Base-by-base conservation (phyloP, 176 grass and related monocot species). In the Alloteropsis semialata region DNA sequence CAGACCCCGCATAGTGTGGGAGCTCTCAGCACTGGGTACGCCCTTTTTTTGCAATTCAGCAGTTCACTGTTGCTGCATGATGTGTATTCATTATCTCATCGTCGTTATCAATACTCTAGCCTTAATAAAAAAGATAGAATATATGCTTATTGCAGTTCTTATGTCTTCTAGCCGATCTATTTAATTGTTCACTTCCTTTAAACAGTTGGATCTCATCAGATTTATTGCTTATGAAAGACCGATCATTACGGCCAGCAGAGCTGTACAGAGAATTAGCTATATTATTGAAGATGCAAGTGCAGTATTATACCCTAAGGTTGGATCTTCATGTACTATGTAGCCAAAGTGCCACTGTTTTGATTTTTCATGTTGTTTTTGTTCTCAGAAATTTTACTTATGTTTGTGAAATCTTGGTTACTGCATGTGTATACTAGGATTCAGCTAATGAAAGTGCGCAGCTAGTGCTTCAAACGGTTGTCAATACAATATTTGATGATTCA, bases 161-260 rank as follows among this genome's bases (percentile, higher is more conserved):
- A 36, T 36, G 32, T 64, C 30, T 36, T 36, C 16, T 64, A 19
- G 34, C 2, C 7, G 25, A 24, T 34, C 6, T 36, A 34, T 65
- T 36, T 32, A 67, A 67, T 34, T 39, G 18, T n/a, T 67, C 17
- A 39, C 19, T 67, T 67, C 32, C 32, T 67, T 67, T 67, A 22
- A 19, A 3, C 64, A 67, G 64, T 67, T 67, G 64, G 64, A 67
- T 67, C 18, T 67, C 64, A 67, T 67, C 64, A 67, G 64, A 67
- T 22, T 21, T 67, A 39, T 67, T 39, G 34, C 64, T 39, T 67
- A 67, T 67, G 37, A 67, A n/a, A 67, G 64, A 39, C 64, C 64
- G 17, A 22, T 22, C 64, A 67, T 67, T 67, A 36, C 64, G 7
- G 34, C 34, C 64, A 67, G 32, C 18, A 67, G 36, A 67, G 16